phyloP scores from a whole-genome alignment of 352 stramenopile genomes.

The Phytophthora nicotianae region DNA sequence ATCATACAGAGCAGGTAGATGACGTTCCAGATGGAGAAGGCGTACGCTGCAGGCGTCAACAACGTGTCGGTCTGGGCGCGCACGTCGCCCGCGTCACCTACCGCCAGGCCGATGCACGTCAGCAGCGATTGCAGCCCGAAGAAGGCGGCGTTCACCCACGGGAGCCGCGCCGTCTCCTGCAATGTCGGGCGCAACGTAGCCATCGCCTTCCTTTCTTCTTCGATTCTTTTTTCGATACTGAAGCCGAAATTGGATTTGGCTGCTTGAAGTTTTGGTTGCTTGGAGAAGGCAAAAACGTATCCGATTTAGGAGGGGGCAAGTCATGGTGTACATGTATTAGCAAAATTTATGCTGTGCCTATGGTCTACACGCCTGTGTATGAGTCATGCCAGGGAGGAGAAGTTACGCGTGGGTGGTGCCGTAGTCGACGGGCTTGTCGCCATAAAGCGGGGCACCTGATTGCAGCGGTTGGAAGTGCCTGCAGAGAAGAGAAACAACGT shows the following conservation, averaged over 20 bases:
- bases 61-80: slow-evolving; percentile 49
- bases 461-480: slow-evolving; percentile 30
- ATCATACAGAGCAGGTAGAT: slow-evolving; percentile 72
- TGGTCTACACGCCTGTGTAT: slow-evolving; percentile 1
- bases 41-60: slow-evolving; percentile 55
- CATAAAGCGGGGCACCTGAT: slow-evolving; percentile 44
- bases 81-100: slow-evolving; percentile 30
- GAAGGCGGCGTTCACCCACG: slow-evolving; percentile 59
- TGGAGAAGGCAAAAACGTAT: not conserved
- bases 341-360: slow-evolving; percentile 7
- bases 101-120: slow-evolving; percentile 44
- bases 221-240: slow-evolving; percentile 27
- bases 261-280: slow-evolving; percentile 28
- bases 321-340: slow-evolving; percentile 12
- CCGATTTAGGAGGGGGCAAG: slow-evolving; percentile 6
- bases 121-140: slow-evolving; percentile 57
- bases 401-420: slow-evolving; percentile 37
- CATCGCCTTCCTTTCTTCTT: slow-evolving; percentile 11
- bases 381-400: slow-evolving; percentile 4
- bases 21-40: slow-evolving; percentile 69
- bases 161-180: slow-evolving; percentile 30
- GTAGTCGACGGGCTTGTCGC: slow-evolving; percentile 54
- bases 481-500: slow-evolving; percentile 7
- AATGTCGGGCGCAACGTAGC: slow-evolving; percentile 9
- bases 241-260: slow-evolving; percentile 5